These are phyloP conservation scores for Macrolepiota fuliginosa DNA, from an alignment of 768 basidiomycete species.

Conservation along the genomic window DNA sequence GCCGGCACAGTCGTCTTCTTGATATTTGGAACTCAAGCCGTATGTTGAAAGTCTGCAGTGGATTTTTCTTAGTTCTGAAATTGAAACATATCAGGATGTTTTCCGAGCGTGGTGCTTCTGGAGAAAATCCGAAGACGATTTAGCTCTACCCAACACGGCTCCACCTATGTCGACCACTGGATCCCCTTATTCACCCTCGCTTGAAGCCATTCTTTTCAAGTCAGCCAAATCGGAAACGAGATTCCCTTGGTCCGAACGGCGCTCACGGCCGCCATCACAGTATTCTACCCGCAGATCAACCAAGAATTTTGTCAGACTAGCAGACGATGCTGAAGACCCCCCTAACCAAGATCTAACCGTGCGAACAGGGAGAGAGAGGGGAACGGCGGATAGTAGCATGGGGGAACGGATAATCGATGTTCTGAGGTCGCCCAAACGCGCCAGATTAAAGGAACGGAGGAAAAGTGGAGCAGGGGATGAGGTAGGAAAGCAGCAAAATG, in stretches of 20 bases:
- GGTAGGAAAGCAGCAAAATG: neutral
- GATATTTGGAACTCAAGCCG: constrained; percentile 35
- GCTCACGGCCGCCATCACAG: neutral
- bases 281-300: constrained; percentile 1
- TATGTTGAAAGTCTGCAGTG: constrained; percentile 13
- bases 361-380: neutral
- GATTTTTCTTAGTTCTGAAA: neutral
- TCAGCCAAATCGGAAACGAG: neutral
- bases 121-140: constrained; percentile 6
- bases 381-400: neutral
- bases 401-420: too few species aligned
- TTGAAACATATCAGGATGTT: constrained; percentile 24
- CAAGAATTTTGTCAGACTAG: neutral
- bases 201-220: constrained; percentile 3
- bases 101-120: constrained; percentile 33
- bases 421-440: neutral
- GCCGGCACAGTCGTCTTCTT: constrained; percentile 35
- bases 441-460: neutral
- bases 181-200: neutral
- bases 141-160: neutral
- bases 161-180: neutral
- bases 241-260: neutral
- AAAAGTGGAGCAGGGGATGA: neutral
- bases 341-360: neutral
- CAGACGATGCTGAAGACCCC: neutral